Conservation (phyloP, 2,329 filamentous ascomycete species). For the Hypocreales sp. region DNA sequence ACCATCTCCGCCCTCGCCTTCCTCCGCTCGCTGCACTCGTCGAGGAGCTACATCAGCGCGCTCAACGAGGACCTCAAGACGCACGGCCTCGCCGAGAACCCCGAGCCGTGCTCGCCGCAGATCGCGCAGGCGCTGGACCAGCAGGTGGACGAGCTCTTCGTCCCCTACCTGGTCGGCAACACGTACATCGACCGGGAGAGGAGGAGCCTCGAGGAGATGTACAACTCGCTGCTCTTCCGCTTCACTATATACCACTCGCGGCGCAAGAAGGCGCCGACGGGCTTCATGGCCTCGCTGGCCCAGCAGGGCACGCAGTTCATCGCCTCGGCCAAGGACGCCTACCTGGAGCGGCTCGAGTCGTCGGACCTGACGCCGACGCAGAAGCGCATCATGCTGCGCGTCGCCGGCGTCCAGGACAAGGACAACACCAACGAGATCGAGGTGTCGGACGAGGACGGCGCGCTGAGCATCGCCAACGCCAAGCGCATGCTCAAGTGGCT, state of each 20-base stretch:
- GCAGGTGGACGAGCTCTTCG: conserved; percentile 63
- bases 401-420: conserved; percentile 69
- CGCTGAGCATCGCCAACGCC: conserved; percentile 69
- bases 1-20: conserved; percentile 87
- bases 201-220: conserved; percentile 60
- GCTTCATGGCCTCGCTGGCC: conserved; percentile 83
- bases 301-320: conserved; percentile 83
- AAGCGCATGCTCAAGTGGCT: conserved; percentile 98
- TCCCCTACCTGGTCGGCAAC: conserved; percentile 53
- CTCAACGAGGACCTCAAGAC: conserved; percentile 87
- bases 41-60: conserved; percentile 72
- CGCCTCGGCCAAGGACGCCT: conserved; percentile 76
- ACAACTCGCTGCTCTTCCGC: conserved; percentile 87
- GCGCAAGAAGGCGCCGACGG: conserved; percentile 75
- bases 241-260: conserved; percentile 90
- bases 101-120: conserved; percentile 76
- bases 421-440: conserved; percentile 76
- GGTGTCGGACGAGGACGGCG: conserved; percentile 78
- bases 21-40: conserved; percentile 77
- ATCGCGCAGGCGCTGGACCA: conserved; percentile 63
- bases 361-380: conserved; percentile 79
- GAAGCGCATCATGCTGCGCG: conserved; percentile 75
- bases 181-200: conserved; percentile 57
- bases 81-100: conserved; percentile 89
- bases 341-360: conserved; percentile 76